Conservation (phyloP, 2,329 filamentous ascomycete species). For the Teratosphaeria pseudoeucalypti region DNA sequence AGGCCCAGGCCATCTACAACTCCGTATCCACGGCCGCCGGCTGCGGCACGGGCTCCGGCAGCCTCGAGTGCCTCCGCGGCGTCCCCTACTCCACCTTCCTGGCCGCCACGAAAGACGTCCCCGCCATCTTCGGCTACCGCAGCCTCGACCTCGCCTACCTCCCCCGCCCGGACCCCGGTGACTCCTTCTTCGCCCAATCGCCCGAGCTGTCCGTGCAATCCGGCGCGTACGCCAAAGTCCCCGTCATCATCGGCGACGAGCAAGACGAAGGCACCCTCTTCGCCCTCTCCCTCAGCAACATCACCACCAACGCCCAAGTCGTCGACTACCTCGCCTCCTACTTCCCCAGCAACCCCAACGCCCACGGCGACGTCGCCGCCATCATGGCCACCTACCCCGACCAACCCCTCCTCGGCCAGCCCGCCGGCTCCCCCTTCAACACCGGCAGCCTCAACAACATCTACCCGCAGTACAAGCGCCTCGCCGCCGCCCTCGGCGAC, state of each 20-base stretch:
- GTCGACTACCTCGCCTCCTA: constrained; percentile 53
- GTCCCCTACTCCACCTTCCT: constrained; percentile 41
- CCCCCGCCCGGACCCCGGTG: constrained; percentile 55
- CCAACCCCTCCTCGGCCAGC: constrained; percentile 32
- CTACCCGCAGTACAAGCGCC: constrained; percentile 67
- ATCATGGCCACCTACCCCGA: constrained; percentile 55
- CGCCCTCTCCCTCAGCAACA: constrained; percentile 56
- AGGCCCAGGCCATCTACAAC: constrained; percentile 49
- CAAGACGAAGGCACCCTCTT: constrained; percentile 75
- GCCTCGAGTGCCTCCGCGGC: constrained; percentile 39
- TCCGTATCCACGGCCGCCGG: constrained; percentile 37
- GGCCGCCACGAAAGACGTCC: constrained; percentile 58
- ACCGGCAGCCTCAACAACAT: constrained; percentile 59
- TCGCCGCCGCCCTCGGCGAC: constrained; percentile 64
- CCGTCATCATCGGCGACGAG: constrained; percentile 61
- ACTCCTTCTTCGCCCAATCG: constrained; percentile 49
- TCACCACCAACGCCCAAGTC: constrained; percentile 51
- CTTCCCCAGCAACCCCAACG: constrained; percentile 39
- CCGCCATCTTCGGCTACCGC: constrained; percentile 55
- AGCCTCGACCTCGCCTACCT: constrained; percentile 63
- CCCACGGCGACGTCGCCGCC: constrained; percentile 31
- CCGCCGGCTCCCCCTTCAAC: constrained; percentile 60
- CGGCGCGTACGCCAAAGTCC: constrained; percentile 49
- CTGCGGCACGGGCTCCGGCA: constrained; percentile 32
- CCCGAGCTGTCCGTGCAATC: constrained; percentile 47